Evolutionary conservation across 768 basidiomycete genomes (phyloP), one percentile per base, ranked within the genome.

Genomic region (Neoboletus brunneissimus): DNA sequence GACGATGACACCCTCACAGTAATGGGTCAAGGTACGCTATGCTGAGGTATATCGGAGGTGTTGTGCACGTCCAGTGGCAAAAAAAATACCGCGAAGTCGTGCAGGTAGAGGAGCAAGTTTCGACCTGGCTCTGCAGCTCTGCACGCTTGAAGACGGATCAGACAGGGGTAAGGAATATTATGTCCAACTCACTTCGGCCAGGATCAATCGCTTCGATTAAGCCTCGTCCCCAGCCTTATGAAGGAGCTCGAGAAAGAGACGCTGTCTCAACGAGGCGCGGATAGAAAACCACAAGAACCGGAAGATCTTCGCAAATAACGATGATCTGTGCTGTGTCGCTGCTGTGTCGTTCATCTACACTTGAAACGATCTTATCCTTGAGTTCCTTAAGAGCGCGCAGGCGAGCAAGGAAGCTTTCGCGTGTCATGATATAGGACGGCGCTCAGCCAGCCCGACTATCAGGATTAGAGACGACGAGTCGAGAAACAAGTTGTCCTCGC

Each of bases 251-350:
- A 48, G 68, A 67, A 9, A 65, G n/a, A n/a, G n/a, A 0, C 16
- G 27, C 56, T 23, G 52, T 43, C 67, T 58, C 25, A 60, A 43
- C 1, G 53, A 54, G 22, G 68, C 65, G 4, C 62, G 60, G 20
- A 67, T 49, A 25, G 69, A 69, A 48, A 73, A 69, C 72, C 72
- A 72, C 38, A 72, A 49, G 12, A 67, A 51, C 18, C 72, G 70
- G 22, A 61, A 68, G 31, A 34, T 56, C 61, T 35, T 67, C 61
- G 22, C 64, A 64, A 11, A 57, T 6, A 44, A 73, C 44, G 27
- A 64, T 53, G 44, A 67, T 69, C 48, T 72, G 71, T 13, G 58
- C 56, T 1, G 71, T 72, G 50, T 72, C 64, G 38, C 46, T 61
- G 29, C 31, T 59, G 18, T 67, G 62, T n/a, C 41, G 55, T 47